Evolutionary conservation across 805 yeast species (phyloP).

Genomic region (Pichia manshurica): DNA sequence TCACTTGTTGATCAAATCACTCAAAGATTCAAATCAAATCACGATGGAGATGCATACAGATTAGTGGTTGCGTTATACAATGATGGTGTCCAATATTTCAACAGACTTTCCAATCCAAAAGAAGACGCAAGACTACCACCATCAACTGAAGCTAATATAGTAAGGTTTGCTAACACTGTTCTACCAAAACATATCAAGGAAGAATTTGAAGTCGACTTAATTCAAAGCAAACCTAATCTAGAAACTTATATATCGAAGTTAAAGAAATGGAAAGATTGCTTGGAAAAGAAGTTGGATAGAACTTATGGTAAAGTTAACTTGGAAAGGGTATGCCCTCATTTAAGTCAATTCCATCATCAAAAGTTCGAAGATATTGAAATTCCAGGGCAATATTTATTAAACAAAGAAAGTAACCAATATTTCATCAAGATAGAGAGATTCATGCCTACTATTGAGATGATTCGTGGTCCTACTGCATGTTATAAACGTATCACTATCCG

Average conservation of each 20-base stretch:
- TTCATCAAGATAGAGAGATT: slow-evolving; percentile 91
- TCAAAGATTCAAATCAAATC: slow-evolving; percentile 86
- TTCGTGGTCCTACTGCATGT: slow-evolving; percentile 86
- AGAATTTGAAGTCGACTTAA: slow-evolving; percentile 88
- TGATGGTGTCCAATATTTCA: slow-evolving; percentile 88
- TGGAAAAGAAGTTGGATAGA: slow-evolving; percentile 88
- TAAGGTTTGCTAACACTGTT: slow-evolving; percentile 87
- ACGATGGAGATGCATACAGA: slow-evolving; percentile 95
- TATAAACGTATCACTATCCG: slow-evolving; percentile 83
- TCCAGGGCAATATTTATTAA: slow-evolving; percentile 91
- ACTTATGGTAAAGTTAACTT: slow-evolving; percentile 72
- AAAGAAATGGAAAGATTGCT: slow-evolving; percentile 86
- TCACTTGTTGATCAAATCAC: slow-evolving; percentile 93
- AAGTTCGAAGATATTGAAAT: slow-evolving; percentile 96
- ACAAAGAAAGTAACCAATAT: slow-evolving; percentile 83
- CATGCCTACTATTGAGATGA: slow-evolving; percentile 79
- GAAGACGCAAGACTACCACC: slow-evolving; percentile 87
- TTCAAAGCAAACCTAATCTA: slow-evolving; percentile 77
- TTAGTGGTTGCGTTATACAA: slow-evolving; percentile 85
- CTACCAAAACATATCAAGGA: slow-evolving; percentile 82
- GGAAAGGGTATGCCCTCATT: slow-evolving; percentile 89
- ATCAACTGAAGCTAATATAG: slow-evolving; percentile 82
- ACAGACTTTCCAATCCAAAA: slow-evolving; percentile 78
- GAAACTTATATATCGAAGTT: slow-evolving; percentile 80
- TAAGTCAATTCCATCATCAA: slow-evolving; percentile 96